Base-by-base conservation (phyloP, 2,329 filamentous ascomycete species). In the Amauroascus verrucosus region DNA sequence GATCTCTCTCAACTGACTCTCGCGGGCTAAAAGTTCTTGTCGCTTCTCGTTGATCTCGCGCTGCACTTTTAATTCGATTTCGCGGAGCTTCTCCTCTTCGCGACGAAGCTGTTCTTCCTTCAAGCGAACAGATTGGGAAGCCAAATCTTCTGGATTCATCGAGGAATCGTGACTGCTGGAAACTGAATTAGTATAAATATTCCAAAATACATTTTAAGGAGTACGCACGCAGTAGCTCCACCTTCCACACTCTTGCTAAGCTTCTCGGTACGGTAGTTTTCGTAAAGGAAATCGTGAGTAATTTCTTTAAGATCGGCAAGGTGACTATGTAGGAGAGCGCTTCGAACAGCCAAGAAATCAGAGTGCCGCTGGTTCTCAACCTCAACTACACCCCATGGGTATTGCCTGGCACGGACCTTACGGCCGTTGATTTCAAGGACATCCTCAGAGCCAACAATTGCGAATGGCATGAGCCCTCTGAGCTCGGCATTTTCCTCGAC, bases 201-300 rank as follows among this genome's bases (percentile, higher is more conserved):
- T 26, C 24, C 33, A 51, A 30, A 33, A 16, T 33, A 48, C 14
- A 38, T 16, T 16, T 38, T 22, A 6, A 33, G 44, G 41, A 49
- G 54, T 56, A 88, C 89, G 64, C 86, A 95, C 89, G 83, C 82
- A 81, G 83, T 81, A 73, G 83, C 80, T 74, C 87, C 86, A 71
- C 88, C 88, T 69, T 96, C 90, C 63, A 98, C 93, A 70, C 89
- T 96, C 88, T 97, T 98, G 78, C 88, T 95, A 65, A 98, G 86
- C 79, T 97, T 97, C 86, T 98, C 93, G 67, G 93, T 98, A 88
- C 93, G 89, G 81, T 98, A 98, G 77, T 98, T 98, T 73, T 98
- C 93, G 76, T 98, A 98, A 60, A 98, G 78, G 84, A 98, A 98
- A 74, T 98, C 93, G 73, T 98, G 93, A 50, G 93, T 98, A 69